Percentiles rank a stretch among this genome's conserved stretches.
phyloP scores from a whole-genome alignment of 1,284 basidiomycete species.

The Rhodotorula sp. region DNA sequence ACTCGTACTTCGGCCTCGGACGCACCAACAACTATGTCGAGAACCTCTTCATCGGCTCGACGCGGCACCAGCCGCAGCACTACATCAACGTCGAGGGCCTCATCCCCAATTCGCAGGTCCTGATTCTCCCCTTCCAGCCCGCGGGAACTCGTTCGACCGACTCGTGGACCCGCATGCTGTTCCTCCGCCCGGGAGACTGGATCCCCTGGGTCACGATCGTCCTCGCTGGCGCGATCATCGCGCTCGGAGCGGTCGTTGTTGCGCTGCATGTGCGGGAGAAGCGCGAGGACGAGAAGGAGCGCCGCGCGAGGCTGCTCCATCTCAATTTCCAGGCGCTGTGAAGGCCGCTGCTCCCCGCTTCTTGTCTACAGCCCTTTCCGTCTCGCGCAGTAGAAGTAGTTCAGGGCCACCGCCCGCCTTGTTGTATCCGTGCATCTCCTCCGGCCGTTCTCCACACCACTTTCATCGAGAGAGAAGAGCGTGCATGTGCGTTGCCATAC shows the following conservation, averaged over 20 bases:
- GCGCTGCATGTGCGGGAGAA: conserved; percentile 90
- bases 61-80: conserved; percentile 66
- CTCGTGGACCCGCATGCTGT: conserved; percentile 85
- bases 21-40: conserved; percentile 99
- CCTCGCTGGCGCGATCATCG: conserved; percentile 69
- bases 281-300: conserved; percentile 37
- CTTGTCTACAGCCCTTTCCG: too few relatives aligned
- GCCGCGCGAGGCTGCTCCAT: conserved; percentile 30
- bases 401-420: too few relatives aligned
- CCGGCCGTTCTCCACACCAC: too few relatives aligned
- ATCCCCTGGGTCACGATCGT: conserved; percentile 93
- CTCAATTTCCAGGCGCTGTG: conserved; percentile 35
- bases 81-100: conserved; percentile 91
- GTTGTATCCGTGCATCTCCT: too few relatives aligned
- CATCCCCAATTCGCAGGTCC: conserved; percentile 94
- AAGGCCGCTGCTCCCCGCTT: neutral
- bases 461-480: too few relatives aligned
- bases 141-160: conserved; percentile 53
- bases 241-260: conserved; percentile 79
- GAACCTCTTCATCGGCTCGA: conserved; percentile 88
- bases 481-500: too few relatives aligned
- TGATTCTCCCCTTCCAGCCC: conserved; percentile 77
- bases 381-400: too few relatives aligned
- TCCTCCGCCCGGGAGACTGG: conserved; percentile 93
- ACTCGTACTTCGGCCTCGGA: conserved; percentile 94